phyloP scores from a whole-genome alignment of 1,284 basidiomycete genomes.

The Takashimella koratensis region DNA sequence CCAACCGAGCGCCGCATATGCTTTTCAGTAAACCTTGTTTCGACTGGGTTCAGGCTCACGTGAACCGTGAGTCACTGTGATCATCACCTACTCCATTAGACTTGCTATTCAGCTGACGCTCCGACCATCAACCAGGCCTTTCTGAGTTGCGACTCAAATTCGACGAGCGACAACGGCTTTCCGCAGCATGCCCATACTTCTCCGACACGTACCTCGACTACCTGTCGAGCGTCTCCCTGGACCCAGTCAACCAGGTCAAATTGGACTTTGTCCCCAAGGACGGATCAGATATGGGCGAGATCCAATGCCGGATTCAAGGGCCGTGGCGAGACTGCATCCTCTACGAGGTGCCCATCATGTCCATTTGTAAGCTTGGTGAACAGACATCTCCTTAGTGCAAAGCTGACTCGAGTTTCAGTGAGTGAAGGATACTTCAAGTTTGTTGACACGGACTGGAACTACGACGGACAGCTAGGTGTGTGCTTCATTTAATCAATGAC shows the following conservation, averaged over 20 bases:
- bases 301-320: constrained; percentile 71
- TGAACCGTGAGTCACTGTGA: constrained; percentile 59
- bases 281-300: constrained; percentile 56
- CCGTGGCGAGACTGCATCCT: constrained; percentile 86
- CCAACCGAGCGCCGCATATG: constrained; percentile 70
- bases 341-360: constrained; percentile 95
- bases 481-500: background rate
- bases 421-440: constrained; percentile 56
- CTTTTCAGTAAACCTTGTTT: constrained; percentile 68
- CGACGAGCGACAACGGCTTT: constrained; percentile 68
- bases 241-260: constrained; percentile 70
- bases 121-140: constrained; percentile 58
- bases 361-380: constrained; percentile 72
- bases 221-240: constrained; percentile 66
- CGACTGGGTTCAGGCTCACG: constrained; percentile 61
- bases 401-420: constrained; percentile 20
- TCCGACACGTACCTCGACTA: constrained; percentile 70
- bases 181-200: constrained; percentile 71
- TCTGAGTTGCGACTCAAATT: constrained; percentile 59
- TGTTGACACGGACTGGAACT: constrained; percentile 75
- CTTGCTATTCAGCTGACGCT: background rate
- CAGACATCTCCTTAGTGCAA: constrained; percentile 26
- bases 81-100: too few species aligned
- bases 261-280: constrained; percentile 59
- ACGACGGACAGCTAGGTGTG: constrained; percentile 67